These are phyloP conservation scores for Delitschia confertaspora DNA, from an alignment of 495 filamentous ascomycete species.

Conservation along the genomic window DNA sequence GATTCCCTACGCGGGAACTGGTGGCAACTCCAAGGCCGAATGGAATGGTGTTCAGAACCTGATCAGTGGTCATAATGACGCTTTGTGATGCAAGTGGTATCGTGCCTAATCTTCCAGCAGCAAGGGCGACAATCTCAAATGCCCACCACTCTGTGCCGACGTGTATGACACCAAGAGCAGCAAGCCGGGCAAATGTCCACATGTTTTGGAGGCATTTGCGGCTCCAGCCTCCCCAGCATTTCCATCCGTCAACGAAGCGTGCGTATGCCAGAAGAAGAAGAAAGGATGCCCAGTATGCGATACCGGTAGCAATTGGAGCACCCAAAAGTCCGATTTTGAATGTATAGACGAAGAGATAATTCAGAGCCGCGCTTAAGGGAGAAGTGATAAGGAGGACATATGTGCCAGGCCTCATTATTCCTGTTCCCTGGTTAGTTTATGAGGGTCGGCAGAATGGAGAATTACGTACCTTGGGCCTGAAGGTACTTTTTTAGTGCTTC, in stretches of 20 bases:
- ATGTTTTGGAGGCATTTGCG: slow-evolving; percentile 55
- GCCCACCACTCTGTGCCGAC: slow-evolving; percentile 96
- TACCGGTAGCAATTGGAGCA: slow-evolving; percentile 72
- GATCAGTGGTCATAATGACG: slow-evolving; percentile 92
- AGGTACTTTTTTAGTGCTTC: slow-evolving; percentile 88
- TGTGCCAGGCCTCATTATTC: slow-evolving; percentile 79
- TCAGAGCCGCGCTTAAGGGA: slow-evolving; percentile 66
- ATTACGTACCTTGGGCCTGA: slow-evolving; percentile 66
- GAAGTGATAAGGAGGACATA: slow-evolving; percentile 81
- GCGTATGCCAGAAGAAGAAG: slow-evolving; percentile 67
- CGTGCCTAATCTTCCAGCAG: slow-evolving; percentile 73
- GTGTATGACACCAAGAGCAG: slow-evolving; percentile 72
- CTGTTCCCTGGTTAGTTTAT: slow-evolving; percentile 35
- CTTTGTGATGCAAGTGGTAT: slow-evolving; percentile 78
- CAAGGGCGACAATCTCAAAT: slow-evolving; percentile 89
- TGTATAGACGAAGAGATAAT: slow-evolving; percentile 71
- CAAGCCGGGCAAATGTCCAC: slow-evolving; percentile 66
- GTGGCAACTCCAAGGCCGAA: slow-evolving; percentile 85
- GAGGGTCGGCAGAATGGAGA: background rate
- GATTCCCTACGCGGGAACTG: slow-evolving; percentile 70
- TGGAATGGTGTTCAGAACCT: slow-evolving; percentile 86
- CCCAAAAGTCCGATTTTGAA: slow-evolving; percentile 64
- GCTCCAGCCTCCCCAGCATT: slow-evolving; percentile 79
- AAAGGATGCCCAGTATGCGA: slow-evolving; percentile 85
- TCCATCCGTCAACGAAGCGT: slow-evolving; percentile 59